A percentile compares a stretch with the other conserved stretches of the same genome.
Evolutionary conservation across 2,329 filamentous ascomycete genomes (phyloP).

Genomic region (Paecilomyces fulvus): DNA sequence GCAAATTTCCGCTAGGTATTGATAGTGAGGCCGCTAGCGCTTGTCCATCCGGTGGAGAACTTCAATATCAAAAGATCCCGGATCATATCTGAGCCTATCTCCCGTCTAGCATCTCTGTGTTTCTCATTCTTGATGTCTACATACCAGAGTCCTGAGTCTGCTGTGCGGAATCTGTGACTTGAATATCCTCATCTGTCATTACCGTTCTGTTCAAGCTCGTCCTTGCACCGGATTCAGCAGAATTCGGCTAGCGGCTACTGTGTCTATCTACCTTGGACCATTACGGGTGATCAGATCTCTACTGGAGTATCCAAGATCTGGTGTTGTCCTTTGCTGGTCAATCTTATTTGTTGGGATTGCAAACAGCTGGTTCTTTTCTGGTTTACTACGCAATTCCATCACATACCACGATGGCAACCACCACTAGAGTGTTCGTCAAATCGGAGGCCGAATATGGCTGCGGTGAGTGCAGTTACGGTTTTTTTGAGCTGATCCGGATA

Average conservation of each 20-base stretch:
- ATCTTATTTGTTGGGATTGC: neutral
- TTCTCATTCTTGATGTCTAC: neutral
- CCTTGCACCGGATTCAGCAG: neutral
- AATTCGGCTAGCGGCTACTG: neutral
- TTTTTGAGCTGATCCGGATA: conserved; percentile 1
- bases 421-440: conserved; percentile 23
- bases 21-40: neutral
- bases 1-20: neutral
- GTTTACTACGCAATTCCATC: neutral
- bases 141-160: neutral
- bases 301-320: neutral
- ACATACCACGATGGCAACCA: conserved; percentile 22
- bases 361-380: neutral
- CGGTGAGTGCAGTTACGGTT: conserved; percentile 20
- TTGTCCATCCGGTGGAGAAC: neutral
- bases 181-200: neutral
- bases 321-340: neutral
- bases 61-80: neutral
- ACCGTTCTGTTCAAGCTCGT: neutral
- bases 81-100: neutral
- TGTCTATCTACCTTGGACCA: neutral
- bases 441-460: conserved; percentile 34
- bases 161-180: neutral
- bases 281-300: neutral
- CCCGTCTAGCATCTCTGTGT: neutral